Evolutionary conservation across 371 early-diverging fungal species (phyloP).

Genomic region (Mucor indicus): DNA sequence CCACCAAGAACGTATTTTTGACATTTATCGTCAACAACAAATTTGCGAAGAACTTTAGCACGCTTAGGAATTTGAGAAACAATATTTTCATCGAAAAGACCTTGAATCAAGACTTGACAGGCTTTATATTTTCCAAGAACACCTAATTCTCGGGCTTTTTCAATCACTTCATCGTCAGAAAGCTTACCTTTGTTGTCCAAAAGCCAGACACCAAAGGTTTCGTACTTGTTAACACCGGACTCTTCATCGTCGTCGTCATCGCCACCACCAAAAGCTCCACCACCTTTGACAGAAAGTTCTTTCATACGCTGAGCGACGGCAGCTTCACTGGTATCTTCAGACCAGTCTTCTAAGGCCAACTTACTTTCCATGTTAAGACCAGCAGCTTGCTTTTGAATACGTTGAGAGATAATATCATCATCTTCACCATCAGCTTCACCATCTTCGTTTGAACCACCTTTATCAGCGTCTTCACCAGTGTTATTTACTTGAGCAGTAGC

Average conservation of each 20-base stretch:
- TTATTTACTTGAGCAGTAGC: conserved; percentile 47
- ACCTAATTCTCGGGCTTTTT: conserved; percentile 75
- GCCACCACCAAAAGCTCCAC: conserved; percentile 47
- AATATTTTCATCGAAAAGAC: conserved; percentile 69
- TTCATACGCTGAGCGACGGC: conserved; percentile 78
- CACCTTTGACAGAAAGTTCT: conserved; percentile 59
- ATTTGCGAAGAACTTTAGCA: conserved; percentile 61
- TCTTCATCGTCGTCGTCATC: conserved; percentile 72
- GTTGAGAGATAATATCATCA: conserved; percentile 70
- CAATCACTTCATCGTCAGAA: conserved; percentile 71
- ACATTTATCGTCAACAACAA: conserved; percentile 77
- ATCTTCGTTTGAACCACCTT: conserved; percentile 40
- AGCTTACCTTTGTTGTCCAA: conserved; percentile 42
- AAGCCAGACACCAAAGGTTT: conserved; percentile 67
- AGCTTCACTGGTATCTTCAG: conserved; percentile 75
- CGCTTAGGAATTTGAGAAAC: conserved; percentile 61
- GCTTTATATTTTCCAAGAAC: conserved; percentile 77
- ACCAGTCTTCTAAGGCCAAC: conserved; percentile 81
- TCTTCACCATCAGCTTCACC: conserved; percentile 54
- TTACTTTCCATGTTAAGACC: conserved; percentile 59
- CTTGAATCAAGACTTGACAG: conserved; percentile 71
- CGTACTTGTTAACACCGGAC: conserved; percentile 62
- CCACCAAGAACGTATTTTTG: conserved; percentile 91
- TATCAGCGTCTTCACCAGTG: conserved; percentile 42
- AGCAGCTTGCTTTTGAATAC: conserved; percentile 71